Evolutionary conservation across 768 basidiomycete species (phyloP).

Genomic region (Termitomyces sp.): DNA sequence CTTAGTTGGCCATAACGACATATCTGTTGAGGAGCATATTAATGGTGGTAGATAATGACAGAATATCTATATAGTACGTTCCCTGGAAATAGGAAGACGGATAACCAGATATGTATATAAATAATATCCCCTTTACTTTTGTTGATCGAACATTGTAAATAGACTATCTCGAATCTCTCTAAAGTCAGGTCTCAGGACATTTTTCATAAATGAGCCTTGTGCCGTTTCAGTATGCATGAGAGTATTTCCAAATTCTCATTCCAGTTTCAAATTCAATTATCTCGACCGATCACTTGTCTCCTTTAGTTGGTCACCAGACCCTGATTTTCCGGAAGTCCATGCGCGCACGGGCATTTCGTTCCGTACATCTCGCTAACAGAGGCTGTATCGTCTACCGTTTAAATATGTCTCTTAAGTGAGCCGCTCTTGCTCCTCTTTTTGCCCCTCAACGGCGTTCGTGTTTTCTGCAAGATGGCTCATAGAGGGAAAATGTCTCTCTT

Average conservation of each 20-base stretch:
- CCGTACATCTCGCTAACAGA: not conserved
- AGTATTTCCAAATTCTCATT: not conserved
- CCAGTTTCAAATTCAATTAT: not conserved
- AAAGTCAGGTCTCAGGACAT: too few relatives aligned
- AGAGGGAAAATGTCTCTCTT: not conserved
- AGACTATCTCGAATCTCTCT: too few relatives aligned
- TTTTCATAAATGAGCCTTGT: too few relatives aligned
- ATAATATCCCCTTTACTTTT: too few relatives aligned
- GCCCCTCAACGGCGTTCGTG: not conserved
- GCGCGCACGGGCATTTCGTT: not conserved
- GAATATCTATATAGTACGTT: too few relatives aligned
- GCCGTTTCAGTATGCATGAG: too few relatives aligned
- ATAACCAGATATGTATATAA: too few relatives aligned
- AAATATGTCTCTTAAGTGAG: not conserved
- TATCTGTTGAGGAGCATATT: too few relatives aligned
- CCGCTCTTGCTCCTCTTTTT: not conserved
- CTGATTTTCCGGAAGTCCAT: not conserved
- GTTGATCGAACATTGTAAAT: too few relatives aligned
- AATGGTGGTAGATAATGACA: too few relatives aligned
- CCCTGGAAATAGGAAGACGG: too few relatives aligned
- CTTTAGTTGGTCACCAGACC: not conserved
- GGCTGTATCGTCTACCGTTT: not conserved
- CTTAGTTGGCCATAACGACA: too few relatives aligned
- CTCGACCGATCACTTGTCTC: not conserved
- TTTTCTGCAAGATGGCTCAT: not conserved